A percentile compares a stretch with the other conserved stretches of the same genome.
phyloP scores from a whole-genome alignment of 2,329 filamentous ascomycete species.

The Aspergillus versicolor region DNA sequence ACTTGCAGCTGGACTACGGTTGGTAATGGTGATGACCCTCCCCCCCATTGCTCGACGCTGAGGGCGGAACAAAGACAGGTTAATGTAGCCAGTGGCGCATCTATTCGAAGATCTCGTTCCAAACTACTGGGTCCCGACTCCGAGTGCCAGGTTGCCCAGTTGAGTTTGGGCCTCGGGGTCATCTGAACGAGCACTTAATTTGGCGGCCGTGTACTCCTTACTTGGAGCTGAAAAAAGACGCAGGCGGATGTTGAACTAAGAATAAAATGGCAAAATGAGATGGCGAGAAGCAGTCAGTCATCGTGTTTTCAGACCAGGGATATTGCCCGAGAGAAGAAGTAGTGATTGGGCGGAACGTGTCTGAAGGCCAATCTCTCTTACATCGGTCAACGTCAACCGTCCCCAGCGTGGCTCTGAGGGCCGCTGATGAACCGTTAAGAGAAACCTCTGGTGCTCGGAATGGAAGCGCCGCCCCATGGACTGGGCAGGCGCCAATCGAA shows the following conservation, averaged over 20 bases:
- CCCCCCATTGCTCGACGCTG: background rate
- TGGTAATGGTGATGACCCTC: background rate
- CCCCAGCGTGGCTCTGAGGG: background rate
- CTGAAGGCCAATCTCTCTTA: constrained; percentile 11
- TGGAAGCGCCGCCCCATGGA: background rate
- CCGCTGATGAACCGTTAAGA: constrained; percentile 9
- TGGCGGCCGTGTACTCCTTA: constrained; percentile 9
- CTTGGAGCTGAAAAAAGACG: constrained; percentile 6
- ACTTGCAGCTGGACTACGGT: constrained; percentile 24
- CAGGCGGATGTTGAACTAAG: background rate
- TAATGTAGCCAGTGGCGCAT: constrained; percentile 21
- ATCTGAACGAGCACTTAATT: background rate
- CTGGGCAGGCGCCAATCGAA: background rate
- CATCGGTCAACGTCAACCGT: constrained; percentile 11
- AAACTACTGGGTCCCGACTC: constrained; percentile 26
- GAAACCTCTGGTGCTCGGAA: background rate
- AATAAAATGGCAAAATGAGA: background rate
- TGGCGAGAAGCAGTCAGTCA: background rate
- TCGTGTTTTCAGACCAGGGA: background rate
- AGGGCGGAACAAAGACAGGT: constrained; percentile 10
- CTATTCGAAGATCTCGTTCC: constrained; percentile 19
- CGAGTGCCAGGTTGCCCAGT: constrained; percentile 24
- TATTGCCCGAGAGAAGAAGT: background rate
- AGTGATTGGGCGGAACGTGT: background rate
- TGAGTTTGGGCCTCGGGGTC: constrained; percentile 4